These are phyloP conservation scores for Rhododendron vialii DNA, from an alignment of 148 eudicot genomes.

Conservation along the genomic window DNA sequence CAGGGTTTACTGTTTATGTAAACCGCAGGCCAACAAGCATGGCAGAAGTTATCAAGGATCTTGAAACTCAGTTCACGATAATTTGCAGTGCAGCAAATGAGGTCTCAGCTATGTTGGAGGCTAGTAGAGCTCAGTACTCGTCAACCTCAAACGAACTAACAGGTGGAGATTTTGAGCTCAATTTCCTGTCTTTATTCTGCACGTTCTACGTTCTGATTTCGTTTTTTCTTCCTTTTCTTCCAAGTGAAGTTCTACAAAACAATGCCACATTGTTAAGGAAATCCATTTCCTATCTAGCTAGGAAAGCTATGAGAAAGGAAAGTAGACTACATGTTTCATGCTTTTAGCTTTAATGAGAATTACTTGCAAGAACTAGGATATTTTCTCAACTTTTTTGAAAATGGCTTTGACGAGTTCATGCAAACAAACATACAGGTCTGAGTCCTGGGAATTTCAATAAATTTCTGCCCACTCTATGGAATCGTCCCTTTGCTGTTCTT, in stretches of 20 bases:
- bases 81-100: constrained; percentile 63
- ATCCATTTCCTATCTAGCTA: not conserved
- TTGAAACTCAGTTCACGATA: constrained; percentile 68
- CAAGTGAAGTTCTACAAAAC: not conserved
- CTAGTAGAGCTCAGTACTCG: constrained; percentile 63
- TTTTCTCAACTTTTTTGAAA: not conserved
- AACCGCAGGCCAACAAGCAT: constrained; percentile 90
- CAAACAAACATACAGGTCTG: not conserved
- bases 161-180: constrained; percentile 31
- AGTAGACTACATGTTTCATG: not conserved
- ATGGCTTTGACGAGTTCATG: not conserved
- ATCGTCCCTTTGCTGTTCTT: not conserved
- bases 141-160: constrained; percentile 57
- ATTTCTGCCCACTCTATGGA: not conserved
- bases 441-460: not conserved
- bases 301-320: not conserved
- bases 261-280: not conserved
- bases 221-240: not conserved
- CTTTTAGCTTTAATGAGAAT: not conserved
- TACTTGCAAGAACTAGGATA: not conserved
- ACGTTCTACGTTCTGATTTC: not conserved
- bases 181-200: not conserved
- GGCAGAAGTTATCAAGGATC: constrained; percentile 89
- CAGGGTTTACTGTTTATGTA: constrained; percentile 88
- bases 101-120: constrained; percentile 69